Base-by-base conservation (phyloP, 73 alveolate species). In the Paraurostyla sp. region DNA sequence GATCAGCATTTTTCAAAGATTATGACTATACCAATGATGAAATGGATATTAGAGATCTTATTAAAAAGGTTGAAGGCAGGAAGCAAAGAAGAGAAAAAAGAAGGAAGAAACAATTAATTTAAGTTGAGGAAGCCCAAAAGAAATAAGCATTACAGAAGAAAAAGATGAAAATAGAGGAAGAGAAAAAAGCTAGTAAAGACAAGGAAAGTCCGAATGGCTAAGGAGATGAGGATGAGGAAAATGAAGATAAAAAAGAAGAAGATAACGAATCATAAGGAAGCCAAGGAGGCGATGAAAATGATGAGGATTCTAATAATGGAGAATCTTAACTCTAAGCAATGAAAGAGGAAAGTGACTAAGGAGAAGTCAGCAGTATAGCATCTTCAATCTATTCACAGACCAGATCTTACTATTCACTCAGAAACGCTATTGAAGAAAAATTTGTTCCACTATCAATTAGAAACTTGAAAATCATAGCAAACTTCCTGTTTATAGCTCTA, bases 361-460 rank as follows among this genome's bases (percentile, higher is more conserved):
- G 93, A n/a, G 93, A 85, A 33, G 93, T 85, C 49, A 52, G 83
- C 32, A 38, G 80, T n/a, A 63, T 85, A 13, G 83, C 85, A 1
- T 60, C 87, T 27, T 60, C 87, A 7, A 59, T 68, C 27, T 71
- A n/a, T 56, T 71, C 75, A n/a, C 22, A 60, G 25, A 85, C 71
- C 23, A 46, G 93, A 50, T 40, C 87, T 16, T 49, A 42, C 48
- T 80, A 29, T 30, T 32, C 88, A 0, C 68, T 85, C 49, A 85
- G 93, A 43, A 85, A 68, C 32, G 88, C 88, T 33, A 85, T 85
- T 50, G 93, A 85, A n/a, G 93, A 85, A 56, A 76, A 85, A 54
- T 85, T 27, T 57, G 46, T 85, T 20, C 87, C 93, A 7, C n/a
- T 29, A n/a, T 71, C 88, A 11, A 71, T 85, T 36, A 69, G 49